These are phyloP conservation scores for Verticillium nubilum DNA, from an alignment of 2,329 filamentous ascomycete species.

Conservation along the genomic window DNA sequence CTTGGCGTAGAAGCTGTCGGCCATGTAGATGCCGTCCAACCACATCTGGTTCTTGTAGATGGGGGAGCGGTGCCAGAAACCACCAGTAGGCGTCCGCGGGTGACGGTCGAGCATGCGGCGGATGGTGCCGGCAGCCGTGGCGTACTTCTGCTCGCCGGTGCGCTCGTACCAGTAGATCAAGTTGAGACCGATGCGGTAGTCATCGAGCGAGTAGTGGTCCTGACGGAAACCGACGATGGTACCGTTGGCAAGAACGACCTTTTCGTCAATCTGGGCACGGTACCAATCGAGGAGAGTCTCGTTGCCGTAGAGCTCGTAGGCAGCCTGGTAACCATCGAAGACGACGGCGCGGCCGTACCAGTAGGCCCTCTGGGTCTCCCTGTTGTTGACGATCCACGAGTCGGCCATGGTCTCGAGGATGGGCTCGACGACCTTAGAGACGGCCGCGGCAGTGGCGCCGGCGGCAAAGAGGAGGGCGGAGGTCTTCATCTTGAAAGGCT, in stretches of 20 bases:
- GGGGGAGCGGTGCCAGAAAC: slow-evolving; percentile 46
- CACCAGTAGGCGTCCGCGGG: slow-evolving; percentile 43
- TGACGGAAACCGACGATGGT: slow-evolving; percentile 39
- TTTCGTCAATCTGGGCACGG: slow-evolving; percentile 36
- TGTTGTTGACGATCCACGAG: slow-evolving; percentile 36
- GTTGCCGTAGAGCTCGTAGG: slow-evolving; percentile 38
- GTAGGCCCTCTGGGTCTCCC: slow-evolving; percentile 25
- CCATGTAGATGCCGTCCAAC: slow-evolving; percentile 51
- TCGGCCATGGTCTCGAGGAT: slow-evolving; percentile 34
- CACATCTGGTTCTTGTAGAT: slow-evolving; percentile 50
- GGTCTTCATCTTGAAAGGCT: slow-evolving; percentile 5
- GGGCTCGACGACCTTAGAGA: slow-evolving; percentile 4
- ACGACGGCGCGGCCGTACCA: slow-evolving; percentile 40
- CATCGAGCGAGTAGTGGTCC: slow-evolving; percentile 43
- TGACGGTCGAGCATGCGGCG: slow-evolving; percentile 40
- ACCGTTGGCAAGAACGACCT: slow-evolving; percentile 39
- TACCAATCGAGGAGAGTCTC: slow-evolving; percentile 37
- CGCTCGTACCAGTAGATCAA: slow-evolving; percentile 43
- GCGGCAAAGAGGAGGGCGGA: slow-evolving; percentile 6
- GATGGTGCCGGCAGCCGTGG: slow-evolving; percentile 39
- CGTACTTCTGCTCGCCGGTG: slow-evolving; percentile 43
- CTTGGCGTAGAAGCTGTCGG: slow-evolving; percentile 35
- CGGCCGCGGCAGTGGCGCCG: slow-evolving; percentile 4
- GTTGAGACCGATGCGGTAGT: slow-evolving; percentile 48
- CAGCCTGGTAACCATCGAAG: slow-evolving; percentile 39